Conservation (phyloP, 805 yeast species). For the Sugiyamaella valdiviana region DNA sequence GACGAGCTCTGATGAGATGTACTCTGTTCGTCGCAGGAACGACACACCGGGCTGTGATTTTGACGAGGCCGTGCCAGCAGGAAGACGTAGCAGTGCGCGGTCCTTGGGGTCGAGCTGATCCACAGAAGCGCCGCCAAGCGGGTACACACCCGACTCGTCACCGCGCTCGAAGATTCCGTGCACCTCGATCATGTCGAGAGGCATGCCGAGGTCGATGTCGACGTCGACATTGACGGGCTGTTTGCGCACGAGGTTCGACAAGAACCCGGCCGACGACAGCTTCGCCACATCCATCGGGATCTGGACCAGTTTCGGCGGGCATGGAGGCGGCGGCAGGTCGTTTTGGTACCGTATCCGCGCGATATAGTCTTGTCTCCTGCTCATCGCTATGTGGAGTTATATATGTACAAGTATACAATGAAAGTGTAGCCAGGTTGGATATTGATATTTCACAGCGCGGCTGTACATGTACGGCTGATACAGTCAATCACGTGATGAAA, state of each 20-base stretch:
- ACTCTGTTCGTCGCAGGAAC: conserved; percentile 93
- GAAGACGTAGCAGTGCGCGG: conserved; percentile 69
- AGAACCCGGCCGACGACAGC: conserved; percentile 47
- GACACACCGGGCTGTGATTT: conserved; percentile 42
- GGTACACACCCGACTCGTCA: conserved; percentile 42
- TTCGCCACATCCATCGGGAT: conserved; percentile 42
- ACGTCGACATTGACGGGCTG: conserved; percentile 54
- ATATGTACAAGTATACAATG: not conserved
- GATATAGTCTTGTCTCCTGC: conserved; percentile 36
- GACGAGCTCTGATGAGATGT: conserved; percentile 61
- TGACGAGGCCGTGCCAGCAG: conserved; percentile 41
- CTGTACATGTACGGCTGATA: too few species aligned
- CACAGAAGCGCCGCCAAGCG: conserved; percentile 30
- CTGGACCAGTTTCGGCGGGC: conserved; percentile 78
- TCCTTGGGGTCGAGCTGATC: conserved; percentile 70
- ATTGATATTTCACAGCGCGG: too few species aligned
- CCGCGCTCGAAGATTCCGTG: conserved; percentile 63
- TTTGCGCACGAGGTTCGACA: conserved; percentile 68
- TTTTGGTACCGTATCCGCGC: conserved; percentile 81
- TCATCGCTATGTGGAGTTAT: conserved; percentile 9
- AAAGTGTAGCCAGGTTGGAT: too few species aligned
- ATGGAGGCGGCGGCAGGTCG: conserved; percentile 86
- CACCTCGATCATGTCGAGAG: conserved; percentile 59
- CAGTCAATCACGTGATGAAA: too few species aligned
- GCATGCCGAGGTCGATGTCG: conserved; percentile 60